Conservation (phyloP, 352 stramenopile genomes). For the Globisporangium acanthophoron region DNA sequence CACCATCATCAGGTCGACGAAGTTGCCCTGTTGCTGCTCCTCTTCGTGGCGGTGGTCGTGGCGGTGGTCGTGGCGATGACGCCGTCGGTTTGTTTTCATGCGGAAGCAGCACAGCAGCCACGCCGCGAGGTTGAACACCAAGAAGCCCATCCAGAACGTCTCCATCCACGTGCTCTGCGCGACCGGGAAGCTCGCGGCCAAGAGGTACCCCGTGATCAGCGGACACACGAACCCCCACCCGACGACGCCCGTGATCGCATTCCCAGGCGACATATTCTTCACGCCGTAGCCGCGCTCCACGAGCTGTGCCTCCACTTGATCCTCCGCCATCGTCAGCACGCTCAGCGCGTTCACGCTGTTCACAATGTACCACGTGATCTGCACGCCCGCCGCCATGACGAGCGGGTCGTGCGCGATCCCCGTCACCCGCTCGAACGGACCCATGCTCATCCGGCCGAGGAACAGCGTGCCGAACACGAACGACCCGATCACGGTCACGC, state of each 20-base stretch:
- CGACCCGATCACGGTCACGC: conserved; percentile 48
- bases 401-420: conserved; percentile 73
- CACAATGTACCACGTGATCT: conserved; percentile 73
- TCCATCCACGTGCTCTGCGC: conserved; percentile 45
- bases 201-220: conserved; percentile 59
- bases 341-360: conserved; percentile 58
- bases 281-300: conserved; percentile 64
- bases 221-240: conserved; percentile 71
- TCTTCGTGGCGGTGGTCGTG: conserved; percentile 20
- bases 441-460: conserved; percentile 58
- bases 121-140: conserved; percentile 59
- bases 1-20: conserved; percentile 11
- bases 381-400: conserved; percentile 60
- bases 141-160: conserved; percentile 74
- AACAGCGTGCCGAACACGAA: conserved; percentile 70
- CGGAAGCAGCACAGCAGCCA: conserved; percentile 80
- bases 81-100: conserved; percentile 34
- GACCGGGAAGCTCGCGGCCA: conserved; percentile 42
- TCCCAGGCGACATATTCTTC: conserved; percentile 49
- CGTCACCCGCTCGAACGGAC: conserved; percentile 60
- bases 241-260: conserved; percentile 45
- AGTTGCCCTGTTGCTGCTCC: conserved; percentile 7
- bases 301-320: conserved; percentile 54
- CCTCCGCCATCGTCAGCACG: conserved; percentile 50
- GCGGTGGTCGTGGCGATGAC: conserved; percentile 21